These are phyloP conservation scores for Diaporthe amygdali DNA, from an alignment of 2,329 filamentous ascomycete genomes.

Conservation along the genomic window DNA sequence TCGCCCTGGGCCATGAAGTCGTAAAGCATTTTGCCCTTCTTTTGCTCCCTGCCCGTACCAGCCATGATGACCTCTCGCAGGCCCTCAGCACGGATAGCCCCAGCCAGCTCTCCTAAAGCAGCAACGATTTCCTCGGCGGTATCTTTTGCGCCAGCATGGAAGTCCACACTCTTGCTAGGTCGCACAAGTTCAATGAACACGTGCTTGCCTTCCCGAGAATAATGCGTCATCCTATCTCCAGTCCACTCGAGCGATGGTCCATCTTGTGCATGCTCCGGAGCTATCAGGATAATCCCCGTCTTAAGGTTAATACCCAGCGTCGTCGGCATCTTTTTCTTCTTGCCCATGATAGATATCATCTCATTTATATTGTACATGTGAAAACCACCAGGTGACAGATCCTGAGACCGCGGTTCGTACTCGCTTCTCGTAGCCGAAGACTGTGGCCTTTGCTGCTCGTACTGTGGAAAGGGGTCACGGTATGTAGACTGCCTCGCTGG, in stretches of 20 bases:
- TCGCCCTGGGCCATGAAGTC: conserved; percentile 97
- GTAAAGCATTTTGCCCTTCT: conserved; percentile 88
- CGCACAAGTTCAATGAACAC: conserved; percentile 92
- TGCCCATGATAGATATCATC: conserved; percentile 96
- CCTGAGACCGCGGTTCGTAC: conserved; percentile 35
- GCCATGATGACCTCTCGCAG: conserved; percentile 86
- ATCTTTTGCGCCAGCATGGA: conserved; percentile 96
- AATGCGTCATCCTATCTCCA: conserved; percentile 94
- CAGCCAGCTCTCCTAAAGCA: conserved; percentile 86
- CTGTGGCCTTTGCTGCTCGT: conserved; percentile 35
- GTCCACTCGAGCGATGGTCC: conserved; percentile 91
- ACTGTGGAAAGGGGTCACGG: conserved; percentile 28
- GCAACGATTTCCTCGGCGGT: conserved; percentile 92
- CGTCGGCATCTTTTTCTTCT: conserved; percentile 98
- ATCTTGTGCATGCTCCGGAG: conserved; percentile 82
- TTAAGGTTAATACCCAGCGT: conserved; percentile 91
- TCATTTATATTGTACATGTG: conserved; percentile 97
- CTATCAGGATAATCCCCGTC: conserved; percentile 88
- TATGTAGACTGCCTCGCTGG: conserved; percentile 39
- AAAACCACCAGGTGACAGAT: conserved; percentile 77
- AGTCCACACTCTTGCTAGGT: conserved; percentile 94
- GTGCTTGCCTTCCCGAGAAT: conserved; percentile 97
- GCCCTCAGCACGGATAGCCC: conserved; percentile 81
- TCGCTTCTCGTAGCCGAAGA: conserved; percentile 25
- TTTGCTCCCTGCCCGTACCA: conserved; percentile 65